These are phyloP conservation scores for Yarrowia phangngaensis DNA, from an alignment of 805 yeast genomes.

Conservation along the genomic window DNA sequence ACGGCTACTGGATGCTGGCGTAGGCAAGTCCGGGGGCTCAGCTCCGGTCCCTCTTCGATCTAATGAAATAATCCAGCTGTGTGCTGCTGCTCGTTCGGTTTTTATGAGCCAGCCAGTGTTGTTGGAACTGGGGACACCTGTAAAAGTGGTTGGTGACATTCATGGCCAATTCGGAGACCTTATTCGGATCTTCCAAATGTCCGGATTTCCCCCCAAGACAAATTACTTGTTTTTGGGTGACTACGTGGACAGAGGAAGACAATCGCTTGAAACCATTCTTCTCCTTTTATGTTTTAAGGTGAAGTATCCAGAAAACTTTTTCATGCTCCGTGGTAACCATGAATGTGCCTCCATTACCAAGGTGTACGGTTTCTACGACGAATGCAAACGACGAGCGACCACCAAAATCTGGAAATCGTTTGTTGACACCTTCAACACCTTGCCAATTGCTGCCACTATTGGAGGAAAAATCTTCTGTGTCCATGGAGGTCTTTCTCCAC, in stretches of 20 bases:
- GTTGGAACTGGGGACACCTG: conserved; percentile 77
- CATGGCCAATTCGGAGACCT: conserved; percentile 92
- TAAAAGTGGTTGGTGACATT: conserved; percentile 84
- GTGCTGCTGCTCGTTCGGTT: conserved; percentile 77
- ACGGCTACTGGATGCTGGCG: conserved; percentile 84
- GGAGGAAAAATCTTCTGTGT: conserved; percentile 88
- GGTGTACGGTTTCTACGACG: conserved; percentile 94
- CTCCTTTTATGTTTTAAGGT: conserved; percentile 81
- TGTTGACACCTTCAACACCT: conserved; percentile 85
- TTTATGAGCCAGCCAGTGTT: conserved; percentile 83
- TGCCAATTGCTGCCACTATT: conserved; percentile 89
- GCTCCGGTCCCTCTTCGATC: conserved; percentile 49
- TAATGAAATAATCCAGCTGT: conserved; percentile 73
- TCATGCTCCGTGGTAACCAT: conserved; percentile 86
- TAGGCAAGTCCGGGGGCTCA: conserved; percentile 46
- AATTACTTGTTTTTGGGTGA: conserved; percentile 89
- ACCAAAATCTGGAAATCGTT: conserved; percentile 85
- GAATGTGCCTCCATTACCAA: conserved; percentile 94
- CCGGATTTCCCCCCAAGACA: conserved; percentile 91
- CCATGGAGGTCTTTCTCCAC: conserved; percentile 75
- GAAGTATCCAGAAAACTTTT: conserved; percentile 90
- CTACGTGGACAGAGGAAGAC: conserved; percentile 94
- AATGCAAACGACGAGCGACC: conserved; percentile 86
- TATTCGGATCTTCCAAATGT: conserved; percentile 78
- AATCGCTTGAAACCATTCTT: conserved; percentile 82